These are phyloP conservation scores for Leptographium wingfieldii DNA, from an alignment of 2,329 filamentous ascomycete species.

Conservation along the genomic window DNA sequence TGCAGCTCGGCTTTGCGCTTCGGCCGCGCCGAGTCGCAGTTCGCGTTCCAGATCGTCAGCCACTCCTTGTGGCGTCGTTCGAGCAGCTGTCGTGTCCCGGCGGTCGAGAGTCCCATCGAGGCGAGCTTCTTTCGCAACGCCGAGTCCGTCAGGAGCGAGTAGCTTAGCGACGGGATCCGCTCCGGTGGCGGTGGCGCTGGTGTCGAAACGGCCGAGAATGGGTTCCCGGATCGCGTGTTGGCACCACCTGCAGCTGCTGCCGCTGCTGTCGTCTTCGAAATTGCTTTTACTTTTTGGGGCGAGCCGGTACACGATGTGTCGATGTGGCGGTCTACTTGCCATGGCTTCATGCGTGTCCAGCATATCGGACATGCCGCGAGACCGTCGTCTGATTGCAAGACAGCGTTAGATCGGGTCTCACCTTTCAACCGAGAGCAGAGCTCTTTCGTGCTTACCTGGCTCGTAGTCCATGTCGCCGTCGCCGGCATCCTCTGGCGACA, in stretches of 20 bases:
- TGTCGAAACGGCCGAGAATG: not conserved
- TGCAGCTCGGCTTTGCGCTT: constrained; percentile 60
- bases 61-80: constrained; percentile 81
- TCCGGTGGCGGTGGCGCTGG: constrained; percentile 29
- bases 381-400: constrained; percentile 45
- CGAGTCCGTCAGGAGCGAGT: constrained; percentile 71
- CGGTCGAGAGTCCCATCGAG: constrained; percentile 65
- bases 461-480: constrained; percentile 22
- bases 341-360: constrained; percentile 62
- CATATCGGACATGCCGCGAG: constrained; percentile 80
- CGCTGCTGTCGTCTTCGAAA: not conserved
- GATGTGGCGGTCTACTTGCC: constrained; percentile 67
- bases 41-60: constrained; percentile 93
- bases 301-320: constrained; percentile 43
- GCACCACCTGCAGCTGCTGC: not conserved
- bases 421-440: not conserved
- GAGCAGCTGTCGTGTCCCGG: constrained; percentile 55
- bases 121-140: constrained; percentile 67
- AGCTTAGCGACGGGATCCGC: constrained; percentile 69
- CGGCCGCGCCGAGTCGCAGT: constrained; percentile 72
- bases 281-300: constrained; percentile 16
- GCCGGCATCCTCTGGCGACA: not conserved
- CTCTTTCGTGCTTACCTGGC: constrained; percentile 15
- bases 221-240: not conserved
- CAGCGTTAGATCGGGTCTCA: not conserved